Evolutionary conservation across 257 asterid genomes (phyloP).

Genomic region (Nyctanthes arbortristis): DNA sequence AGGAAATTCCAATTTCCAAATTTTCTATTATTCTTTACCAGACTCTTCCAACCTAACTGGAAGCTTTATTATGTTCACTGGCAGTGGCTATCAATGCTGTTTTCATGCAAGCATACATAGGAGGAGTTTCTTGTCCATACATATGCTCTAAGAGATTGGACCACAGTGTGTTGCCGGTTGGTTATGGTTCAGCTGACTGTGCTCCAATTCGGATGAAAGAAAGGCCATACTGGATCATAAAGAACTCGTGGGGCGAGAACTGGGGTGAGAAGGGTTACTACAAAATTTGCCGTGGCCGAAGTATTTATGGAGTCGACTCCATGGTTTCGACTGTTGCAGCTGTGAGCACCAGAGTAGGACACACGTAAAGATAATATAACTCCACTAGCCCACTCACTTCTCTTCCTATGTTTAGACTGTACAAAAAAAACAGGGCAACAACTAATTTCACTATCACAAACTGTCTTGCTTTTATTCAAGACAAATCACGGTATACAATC

Average conservation of each 20-base stretch:
- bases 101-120: conserved; percentile 88
- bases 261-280: conserved; percentile 88
- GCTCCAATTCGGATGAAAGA: conserved; percentile 65
- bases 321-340: conserved; percentile 89
- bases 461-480: too few relatives aligned
- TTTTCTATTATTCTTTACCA: too few relatives aligned
- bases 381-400: too few relatives aligned
- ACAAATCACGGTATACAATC: too few relatives aligned
- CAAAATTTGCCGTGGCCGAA: conserved; percentile 66
- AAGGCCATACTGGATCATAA: conserved; percentile 80
- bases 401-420: too few relatives aligned
- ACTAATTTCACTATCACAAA: too few relatives aligned
- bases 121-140: too few relatives aligned
- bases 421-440: too few relatives aligned
- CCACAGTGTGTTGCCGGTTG: conserved; percentile 78
- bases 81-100: conserved; percentile 88
- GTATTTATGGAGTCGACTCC: conserved; percentile 81
- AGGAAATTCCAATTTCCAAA: too few relatives aligned
- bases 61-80: too few relatives aligned
- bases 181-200: conserved; percentile 65
- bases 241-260: conserved; percentile 79
- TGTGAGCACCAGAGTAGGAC: conserved; percentile 33
- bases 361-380: too few relatives aligned
- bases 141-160: conserved; percentile 65
- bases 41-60: too few relatives aligned